Conservation (phyloP, 2,329 filamentous ascomycete species). For the Stenocarpella maydis region DNA sequence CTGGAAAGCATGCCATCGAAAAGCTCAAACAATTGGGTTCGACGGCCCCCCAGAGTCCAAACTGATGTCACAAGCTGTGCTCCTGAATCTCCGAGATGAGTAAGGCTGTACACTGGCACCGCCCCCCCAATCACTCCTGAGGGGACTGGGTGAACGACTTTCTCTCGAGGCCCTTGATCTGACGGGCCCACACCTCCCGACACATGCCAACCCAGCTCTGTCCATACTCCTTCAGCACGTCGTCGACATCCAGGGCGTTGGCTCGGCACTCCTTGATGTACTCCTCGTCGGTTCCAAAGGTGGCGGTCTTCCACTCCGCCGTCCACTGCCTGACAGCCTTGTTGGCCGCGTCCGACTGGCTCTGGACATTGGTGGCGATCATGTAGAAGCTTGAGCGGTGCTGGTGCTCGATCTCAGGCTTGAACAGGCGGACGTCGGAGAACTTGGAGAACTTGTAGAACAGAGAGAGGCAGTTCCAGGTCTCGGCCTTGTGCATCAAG, state of each 20-base stretch:
- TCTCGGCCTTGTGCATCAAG: constrained; percentile 58
- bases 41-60: not conserved
- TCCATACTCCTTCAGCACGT: constrained; percentile 49
- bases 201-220: constrained; percentile 44
- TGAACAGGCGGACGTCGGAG: constrained; percentile 52
- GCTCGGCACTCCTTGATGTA: constrained; percentile 1
- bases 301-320: constrained; percentile 48
- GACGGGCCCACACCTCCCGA: constrained; percentile 46
- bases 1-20: not conserved
- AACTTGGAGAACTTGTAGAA: constrained; percentile 54
- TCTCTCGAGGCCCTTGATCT: constrained; percentile 44
- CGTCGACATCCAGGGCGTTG: constrained; percentile 34
- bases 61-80: too few species aligned
- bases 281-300: constrained; percentile 47
- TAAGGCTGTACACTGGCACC: not conserved
- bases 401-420: constrained; percentile 51
- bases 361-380: constrained; percentile 54
- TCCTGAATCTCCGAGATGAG: too few species aligned
- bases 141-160: constrained; percentile 39
- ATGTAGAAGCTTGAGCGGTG: constrained; percentile 62
- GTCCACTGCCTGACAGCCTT: constrained; percentile 52
- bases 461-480: constrained; percentile 47
- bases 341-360: constrained; percentile 43
- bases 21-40: not conserved
- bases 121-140: not conserved